Evolutionary conservation across 2,329 filamentous ascomycete species (phyloP), one percentile per base, ranked within the genome.

Genomic region (Akanthomyces uredinophilus): DNA sequence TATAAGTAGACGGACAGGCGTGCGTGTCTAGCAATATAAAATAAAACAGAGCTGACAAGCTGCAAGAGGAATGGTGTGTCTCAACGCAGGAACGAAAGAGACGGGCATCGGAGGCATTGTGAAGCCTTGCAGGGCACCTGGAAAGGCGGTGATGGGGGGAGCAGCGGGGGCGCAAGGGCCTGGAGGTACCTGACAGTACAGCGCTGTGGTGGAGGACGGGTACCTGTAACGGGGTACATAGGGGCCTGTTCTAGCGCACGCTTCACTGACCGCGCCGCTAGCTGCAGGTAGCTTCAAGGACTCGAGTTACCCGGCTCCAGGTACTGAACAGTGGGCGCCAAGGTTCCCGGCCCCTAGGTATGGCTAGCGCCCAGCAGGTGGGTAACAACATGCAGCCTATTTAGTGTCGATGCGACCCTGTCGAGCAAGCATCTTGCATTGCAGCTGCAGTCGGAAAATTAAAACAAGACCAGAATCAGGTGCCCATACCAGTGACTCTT

Each of bases 31-130:
- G 32, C 29, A 49, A 50, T 54, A 58, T 62, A 51, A 51, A 32
- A 58, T 62, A 51, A 51, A 32, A 47, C 47, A 39, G 46, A 54
- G 44, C 43, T 35, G 32, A 37, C 61, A 52, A 44, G 52, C 66
- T 68, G 53, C 64, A 70, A 68, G 65, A 66, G 71, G 73, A 71
- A 72, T 73, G 69, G 69, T 60, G 63, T 76, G 74, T 76, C 74
- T 77, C 69, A 73, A 75, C 67, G 68, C 68, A 72, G 73, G 74
- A 75, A 76, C 73, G 73, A 68, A 67, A 64, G 61, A 62, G 61
- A 61, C 64, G 49, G 46, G 54, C 32, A 54, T 65, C 64, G 64
- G 67, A 65, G 49, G 54, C 32, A 27, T 18, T 10, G 41, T 16
- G 50, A 29, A 20, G 27, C 14, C 20, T 39, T 47, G 3, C 20